These are phyloP conservation scores for Ganoderma lingzhi DNA, from an alignment of 1,284 basidiomycete genomes.

Conservation along the genomic window DNA sequence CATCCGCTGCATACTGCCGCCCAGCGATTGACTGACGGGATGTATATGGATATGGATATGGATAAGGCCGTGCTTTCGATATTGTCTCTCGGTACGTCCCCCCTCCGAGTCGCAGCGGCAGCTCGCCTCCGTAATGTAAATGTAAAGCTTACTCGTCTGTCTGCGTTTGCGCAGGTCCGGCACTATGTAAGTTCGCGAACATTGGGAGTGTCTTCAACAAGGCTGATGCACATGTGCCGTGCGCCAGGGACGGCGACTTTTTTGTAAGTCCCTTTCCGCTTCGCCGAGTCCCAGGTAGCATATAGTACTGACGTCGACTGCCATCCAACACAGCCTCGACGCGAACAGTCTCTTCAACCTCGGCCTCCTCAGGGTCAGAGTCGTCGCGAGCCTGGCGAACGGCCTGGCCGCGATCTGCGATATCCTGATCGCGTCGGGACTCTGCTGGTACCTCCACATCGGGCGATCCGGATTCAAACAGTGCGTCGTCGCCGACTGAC, in stretches of 20 bases:
- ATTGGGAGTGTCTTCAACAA: background rate
- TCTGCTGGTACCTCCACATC: slow-evolving; percentile 13
- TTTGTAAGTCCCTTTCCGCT: background rate
- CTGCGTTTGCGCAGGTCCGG: background rate
- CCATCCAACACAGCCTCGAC: background rate
- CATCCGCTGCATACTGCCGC: background rate
- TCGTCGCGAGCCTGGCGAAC: background rate
- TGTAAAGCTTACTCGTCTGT: too few relatives aligned
- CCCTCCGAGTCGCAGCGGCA: too few relatives aligned
- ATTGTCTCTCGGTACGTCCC: background rate
- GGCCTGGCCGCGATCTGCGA: slow-evolving; percentile 5
- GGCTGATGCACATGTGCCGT: background rate
- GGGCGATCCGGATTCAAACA: slow-evolving; percentile 5
- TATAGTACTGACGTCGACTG: background rate
- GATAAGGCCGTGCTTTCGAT: background rate
- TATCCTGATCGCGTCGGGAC: slow-evolving; percentile 10
- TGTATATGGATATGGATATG: background rate
- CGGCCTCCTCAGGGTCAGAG: background rate
- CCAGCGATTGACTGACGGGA: background rate
- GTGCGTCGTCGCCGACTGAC: background rate
- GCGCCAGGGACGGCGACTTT: background rate
- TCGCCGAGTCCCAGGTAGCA: too few relatives aligned
- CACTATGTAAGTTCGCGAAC: background rate
- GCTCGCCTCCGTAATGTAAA: too few relatives aligned
- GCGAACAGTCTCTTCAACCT: background rate